Evolutionary conservation across 495 filamentous ascomycete species (phyloP), one percentile per base, ranked within the genome.

Genomic region (Delitschia confertaspora): DNA sequence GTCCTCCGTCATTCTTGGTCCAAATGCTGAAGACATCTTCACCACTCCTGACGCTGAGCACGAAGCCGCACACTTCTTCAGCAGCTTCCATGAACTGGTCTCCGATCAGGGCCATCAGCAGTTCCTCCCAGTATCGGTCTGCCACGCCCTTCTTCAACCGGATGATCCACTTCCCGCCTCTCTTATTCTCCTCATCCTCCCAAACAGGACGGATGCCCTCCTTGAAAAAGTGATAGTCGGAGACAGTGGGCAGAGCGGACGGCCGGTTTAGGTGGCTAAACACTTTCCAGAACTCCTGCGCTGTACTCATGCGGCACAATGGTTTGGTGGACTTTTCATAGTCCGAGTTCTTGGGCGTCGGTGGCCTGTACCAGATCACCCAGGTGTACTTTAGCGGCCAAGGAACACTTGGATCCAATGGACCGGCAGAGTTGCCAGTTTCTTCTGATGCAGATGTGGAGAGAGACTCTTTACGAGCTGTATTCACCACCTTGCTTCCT

Each of bases 11-110:
- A 53, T 83, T 87, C 59, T 85, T 82, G 31, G 88, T 93, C 91
- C 91, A 98, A 56, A 98, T 85, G 67, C 86, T 95, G 61, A 98
- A 73, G 29, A 96, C 89, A 58, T 98, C 91, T 67, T 98, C 91
- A 17, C 88, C 88, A 60, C 86, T 89, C 43, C 91, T 73, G 40
- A 98, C 85, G 61, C 89, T 95, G 25, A 98, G 70, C 8, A 98
- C 93, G 33, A 79, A 82, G 45, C 91, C 91, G 55, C 91, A 96
- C 26, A 98, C 82, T 60, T 96, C 93, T 49, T 98, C 91, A 26
- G 82, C 76, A 23, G 86, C 89, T 54, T 96, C 91, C 23, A 79
- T 78, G 62, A 96, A 96, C 61, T 95, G 93, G 60, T 96, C 88
- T 18, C 91, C 91, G 38, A 94, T 75, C 59, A 95, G 83, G 23